phyloP scores from a whole-genome alignment of 1,139 yeast genomes.

The Blastobotrys apis region DNA sequence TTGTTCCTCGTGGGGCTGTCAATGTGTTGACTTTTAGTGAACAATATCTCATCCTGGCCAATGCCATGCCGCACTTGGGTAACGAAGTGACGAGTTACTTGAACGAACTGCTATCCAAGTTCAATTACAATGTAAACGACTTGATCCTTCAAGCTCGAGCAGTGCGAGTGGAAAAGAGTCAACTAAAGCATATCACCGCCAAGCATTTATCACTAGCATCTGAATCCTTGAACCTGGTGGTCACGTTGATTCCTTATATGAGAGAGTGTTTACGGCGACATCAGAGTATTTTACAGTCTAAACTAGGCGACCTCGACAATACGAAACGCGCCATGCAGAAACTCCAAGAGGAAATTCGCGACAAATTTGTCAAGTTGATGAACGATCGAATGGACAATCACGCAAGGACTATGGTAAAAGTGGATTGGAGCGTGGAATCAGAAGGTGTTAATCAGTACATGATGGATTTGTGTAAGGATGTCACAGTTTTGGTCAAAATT shows the following conservation, averaged over 20 bases:
- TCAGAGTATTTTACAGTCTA: constrained; percentile 16
- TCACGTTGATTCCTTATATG: constrained; percentile 37
- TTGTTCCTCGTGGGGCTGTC: constrained; percentile 35
- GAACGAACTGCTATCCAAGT: constrained; percentile 48
- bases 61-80: constrained; percentile 48
- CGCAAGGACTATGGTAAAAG: constrained; percentile 43
- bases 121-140: constrained; percentile 55
- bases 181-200: constrained; percentile 69
- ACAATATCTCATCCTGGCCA: constrained; percentile 48
- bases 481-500: constrained; percentile 58
- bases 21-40: constrained; percentile 41
- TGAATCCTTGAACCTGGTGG: constrained; percentile 49
- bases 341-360: constrained; percentile 63
- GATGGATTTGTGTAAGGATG: constrained; percentile 64
- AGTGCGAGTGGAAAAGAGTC: constrained; percentile 55
- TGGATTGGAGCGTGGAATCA: constrained; percentile 48
- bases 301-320: constrained; percentile 41
- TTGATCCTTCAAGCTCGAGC: constrained; percentile 77
- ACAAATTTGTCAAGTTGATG: constrained; percentile 66
- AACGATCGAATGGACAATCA: constrained; percentile 55
- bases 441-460: constrained; percentile 54
- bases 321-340: constrained; percentile 43
- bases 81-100: constrained; percentile 38
- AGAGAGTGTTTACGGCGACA: constrained; percentile 32
- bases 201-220: constrained; percentile 68